Percentiles rank a stretch among this genome's conserved stretches.
Conservation (phyloP, 2,329 filamentous ascomycete genomes). For the Aureobasidium vineae region DNA sequence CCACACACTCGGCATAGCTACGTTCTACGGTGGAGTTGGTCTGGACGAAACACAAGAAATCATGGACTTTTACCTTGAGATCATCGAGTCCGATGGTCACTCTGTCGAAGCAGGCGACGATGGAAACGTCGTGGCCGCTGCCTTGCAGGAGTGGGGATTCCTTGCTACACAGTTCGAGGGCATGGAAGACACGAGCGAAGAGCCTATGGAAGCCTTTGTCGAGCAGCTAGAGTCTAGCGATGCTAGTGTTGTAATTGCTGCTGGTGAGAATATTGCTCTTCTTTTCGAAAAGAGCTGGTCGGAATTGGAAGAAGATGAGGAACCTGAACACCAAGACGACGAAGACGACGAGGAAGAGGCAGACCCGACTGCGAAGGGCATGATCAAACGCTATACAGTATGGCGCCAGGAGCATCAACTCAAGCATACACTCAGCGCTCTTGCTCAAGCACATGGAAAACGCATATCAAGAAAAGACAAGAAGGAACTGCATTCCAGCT, state of each 20-base stretch:
- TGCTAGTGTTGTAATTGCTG: constrained; percentile 69
- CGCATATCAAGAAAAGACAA: constrained; percentile 65
- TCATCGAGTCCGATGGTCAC: constrained; percentile 75
- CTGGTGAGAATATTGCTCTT: constrained; percentile 76
- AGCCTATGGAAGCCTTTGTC: constrained; percentile 74
- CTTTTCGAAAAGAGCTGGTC: constrained; percentile 73
- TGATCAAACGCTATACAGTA: constrained; percentile 64
- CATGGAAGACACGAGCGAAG: constrained; percentile 66
- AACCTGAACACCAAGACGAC: constrained; percentile 35
- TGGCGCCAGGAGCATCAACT: constrained; percentile 64
- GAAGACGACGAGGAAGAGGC: constrained; percentile 49
- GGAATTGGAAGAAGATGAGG: constrained; percentile 57
- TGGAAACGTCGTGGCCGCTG: constrained; percentile 67
- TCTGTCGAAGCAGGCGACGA: constrained; percentile 70
- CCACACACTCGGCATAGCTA: constrained; percentile 68
- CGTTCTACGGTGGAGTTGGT: constrained; percentile 72
- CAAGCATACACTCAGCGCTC: constrained; percentile 56
- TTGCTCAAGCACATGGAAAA: constrained; percentile 60
- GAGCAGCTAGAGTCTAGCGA: constrained; percentile 80
- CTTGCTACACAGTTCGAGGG: constrained; percentile 76
- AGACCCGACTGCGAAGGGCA: constrained; percentile 48
- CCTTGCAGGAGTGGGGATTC: constrained; percentile 75
- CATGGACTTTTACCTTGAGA: constrained; percentile 73
- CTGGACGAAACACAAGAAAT: constrained; percentile 65
- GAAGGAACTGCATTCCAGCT: constrained; percentile 64